Conservation (phyloP, 2,329 filamentous ascomycete species). For the Pestalotiopsis sp. region DNA sequence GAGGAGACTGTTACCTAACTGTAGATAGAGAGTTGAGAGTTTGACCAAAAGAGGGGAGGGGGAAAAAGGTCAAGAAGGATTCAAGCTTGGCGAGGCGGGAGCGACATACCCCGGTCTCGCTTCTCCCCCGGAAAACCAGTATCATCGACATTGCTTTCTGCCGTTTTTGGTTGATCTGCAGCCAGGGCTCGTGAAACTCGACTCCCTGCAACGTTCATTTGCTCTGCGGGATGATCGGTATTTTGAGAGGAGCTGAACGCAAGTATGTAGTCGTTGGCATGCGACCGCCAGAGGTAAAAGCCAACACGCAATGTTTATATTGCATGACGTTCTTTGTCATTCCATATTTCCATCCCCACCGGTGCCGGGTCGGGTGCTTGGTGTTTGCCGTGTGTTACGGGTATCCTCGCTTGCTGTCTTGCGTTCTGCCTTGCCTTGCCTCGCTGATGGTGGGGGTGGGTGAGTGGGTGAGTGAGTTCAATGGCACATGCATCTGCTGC, state of each 20-base stretch:
- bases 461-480: no score
- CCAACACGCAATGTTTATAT: not conserved
- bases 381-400: no score
- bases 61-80: not conserved
- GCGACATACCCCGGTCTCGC: not conserved
- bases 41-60: not conserved
- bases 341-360: no score
- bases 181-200: not conserved
- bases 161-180: not conserved
- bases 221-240: not conserved
- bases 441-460: no score
- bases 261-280: not conserved
- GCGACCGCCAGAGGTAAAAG: not conserved
- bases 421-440: no score
- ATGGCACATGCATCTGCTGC: not conserved
- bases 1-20: not conserved
- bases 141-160: not conserved
- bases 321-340: no score
- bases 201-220: not conserved
- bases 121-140: not conserved
- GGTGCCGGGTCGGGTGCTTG: no score
- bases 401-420: no score
- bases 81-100: not conserved
- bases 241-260: not conserved
- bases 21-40: not conserved